phyloP scores from a whole-genome alignment of 1,284 basidiomycete species.

The Leccinum huronense region DNA sequence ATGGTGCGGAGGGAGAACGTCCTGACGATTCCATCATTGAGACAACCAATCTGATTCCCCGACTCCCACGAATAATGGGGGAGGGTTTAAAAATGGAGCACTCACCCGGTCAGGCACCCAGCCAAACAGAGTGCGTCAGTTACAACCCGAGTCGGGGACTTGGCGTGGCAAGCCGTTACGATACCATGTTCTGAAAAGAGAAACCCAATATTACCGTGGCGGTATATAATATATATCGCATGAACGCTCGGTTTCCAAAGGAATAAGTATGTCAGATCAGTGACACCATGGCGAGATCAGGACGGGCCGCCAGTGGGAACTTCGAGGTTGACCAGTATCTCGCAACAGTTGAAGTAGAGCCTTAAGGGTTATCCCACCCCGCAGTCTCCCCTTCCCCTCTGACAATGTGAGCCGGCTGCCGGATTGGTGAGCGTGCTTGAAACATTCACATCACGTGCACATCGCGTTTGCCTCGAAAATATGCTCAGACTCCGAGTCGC shows the following conservation, averaged over 20 bases:
- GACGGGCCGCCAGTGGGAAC: constrained; percentile 83
- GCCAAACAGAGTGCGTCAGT: no score
- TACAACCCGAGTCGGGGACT: no score
- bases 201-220: constrained; percentile 55
- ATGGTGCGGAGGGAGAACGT: constrained; percentile 72
- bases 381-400: constrained; percentile 91
- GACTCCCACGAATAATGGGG: no score
- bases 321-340: constrained; percentile 77
- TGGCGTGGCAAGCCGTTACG: no score
- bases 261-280: constrained; percentile 96
- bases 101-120: no score
- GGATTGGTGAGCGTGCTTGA: constrained; percentile 72
- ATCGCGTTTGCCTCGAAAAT: no score
- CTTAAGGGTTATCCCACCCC: constrained; percentile 84
- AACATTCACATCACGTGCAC: no score
- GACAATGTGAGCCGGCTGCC: constrained; percentile 86
- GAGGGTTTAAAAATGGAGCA: no score
- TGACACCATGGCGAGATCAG: constrained; percentile 90
- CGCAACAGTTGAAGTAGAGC: constrained; percentile 91
- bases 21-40: constrained; percentile 44
- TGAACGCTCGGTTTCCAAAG: constrained; percentile 88
- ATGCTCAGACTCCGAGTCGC: no score
- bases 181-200: background rate
- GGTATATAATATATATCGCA: constrained; percentile 82
- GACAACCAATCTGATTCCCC: background rate